Base-by-base conservation (phyloP, 306 rosid genomes). In the Cercis canadensis region DNA sequence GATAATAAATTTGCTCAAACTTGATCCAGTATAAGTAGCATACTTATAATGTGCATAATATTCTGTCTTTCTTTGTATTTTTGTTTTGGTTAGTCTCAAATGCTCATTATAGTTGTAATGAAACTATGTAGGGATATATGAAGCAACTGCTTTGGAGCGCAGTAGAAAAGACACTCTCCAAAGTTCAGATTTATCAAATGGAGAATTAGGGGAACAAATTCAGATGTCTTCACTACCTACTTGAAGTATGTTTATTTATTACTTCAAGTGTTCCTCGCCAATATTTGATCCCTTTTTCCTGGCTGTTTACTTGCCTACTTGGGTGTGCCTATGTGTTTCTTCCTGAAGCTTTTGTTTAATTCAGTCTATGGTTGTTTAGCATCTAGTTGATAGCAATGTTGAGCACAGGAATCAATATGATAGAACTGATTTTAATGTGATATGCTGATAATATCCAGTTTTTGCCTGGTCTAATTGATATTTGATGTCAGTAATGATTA, bases 221-320 rank as follows among this genome's bases (percentile, higher is more conserved):
- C 92, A 86, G 80, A 83, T 84, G 92, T 75, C 99, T 24, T 45
- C 96, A 4, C 92, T 95, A 64, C 99, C 99, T 70, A 92, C 96
- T 73, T 95, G 90, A 89, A 76, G 94, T 90, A 87, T 53, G 80
- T 75, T 55, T 57, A 12, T 59, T 66, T 65, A 50, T 32, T 41
- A 52, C 57, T 31, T 39, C 44, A 44, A 57, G 41, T 62, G 55
- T 52, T 45, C 58, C 13, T 44, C 73, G 62, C 45, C 14, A 19
- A 47, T 63, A 61, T 58, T 40, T 57, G 58, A 57, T 50, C 57
- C 56, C 18, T 49, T 39, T 63, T 67, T 45, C 7, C 55, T 57
- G 14, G 59, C 62, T 67, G 37, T 40, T 65, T 79, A 17, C 43
- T 58, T 67, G 16, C 3, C 2, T 24, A 24, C 3, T 57, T 32